Percentiles rank a stretch among this genome's conserved stretches.
Conservation (phyloP, 768 basidiomycete species). For the Leccinum broughii region DNA sequence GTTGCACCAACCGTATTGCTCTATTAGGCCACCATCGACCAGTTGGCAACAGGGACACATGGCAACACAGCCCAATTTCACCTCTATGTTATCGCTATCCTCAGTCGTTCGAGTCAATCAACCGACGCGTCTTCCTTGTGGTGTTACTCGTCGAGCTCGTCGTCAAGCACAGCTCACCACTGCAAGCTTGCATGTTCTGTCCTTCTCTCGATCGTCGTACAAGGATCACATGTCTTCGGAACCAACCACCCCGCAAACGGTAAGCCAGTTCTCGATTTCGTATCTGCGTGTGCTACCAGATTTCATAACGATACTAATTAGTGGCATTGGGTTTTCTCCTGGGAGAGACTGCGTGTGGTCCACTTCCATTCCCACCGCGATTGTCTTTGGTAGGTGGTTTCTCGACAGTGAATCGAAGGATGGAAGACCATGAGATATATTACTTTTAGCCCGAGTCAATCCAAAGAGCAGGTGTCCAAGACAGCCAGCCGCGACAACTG, state of each 20-base stretch:
- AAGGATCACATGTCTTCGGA: not conserved
- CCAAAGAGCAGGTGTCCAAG: no score
- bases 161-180: slow-evolving; percentile 1
- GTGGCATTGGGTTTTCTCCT: not conserved
- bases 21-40: slow-evolving; percentile 3
- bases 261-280: not conserved
- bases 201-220: not conserved
- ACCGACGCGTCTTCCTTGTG: not conserved
- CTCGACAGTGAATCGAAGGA: slow-evolving; percentile 11
- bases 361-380: slow-evolving; percentile 11
- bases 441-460: not conserved
- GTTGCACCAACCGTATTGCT: slow-evolving; percentile 4
- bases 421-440: not conserved
- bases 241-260: not conserved
- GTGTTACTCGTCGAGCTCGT: slow-evolving; percentile 2
- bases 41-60: not conserved
- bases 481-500: no score
- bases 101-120: no score
- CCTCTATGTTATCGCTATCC: no score
- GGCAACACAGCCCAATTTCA: not conserved
- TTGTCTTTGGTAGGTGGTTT: slow-evolving; percentile 12
- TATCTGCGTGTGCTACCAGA: not conserved
- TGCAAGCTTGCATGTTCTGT: not conserved
- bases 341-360: not conserved
- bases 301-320: not conserved